Conservation (phyloP, 306 rosid genomes). For the Rubus idaeus region DNA sequence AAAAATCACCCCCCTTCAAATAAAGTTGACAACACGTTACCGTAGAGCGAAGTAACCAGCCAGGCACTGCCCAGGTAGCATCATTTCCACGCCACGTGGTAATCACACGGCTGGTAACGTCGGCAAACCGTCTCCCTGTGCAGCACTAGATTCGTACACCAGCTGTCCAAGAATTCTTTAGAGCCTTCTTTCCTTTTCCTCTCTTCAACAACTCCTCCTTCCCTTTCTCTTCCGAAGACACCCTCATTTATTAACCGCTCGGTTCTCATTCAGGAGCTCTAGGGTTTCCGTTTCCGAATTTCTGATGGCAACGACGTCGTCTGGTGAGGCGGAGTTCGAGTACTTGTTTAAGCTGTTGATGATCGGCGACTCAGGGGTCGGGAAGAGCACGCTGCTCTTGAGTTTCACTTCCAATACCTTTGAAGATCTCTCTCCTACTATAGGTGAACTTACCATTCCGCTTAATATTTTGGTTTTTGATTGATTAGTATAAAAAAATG, state of each 20-base stretch:
- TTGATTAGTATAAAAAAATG: not conserved
- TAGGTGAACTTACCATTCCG: constrained; percentile 40
- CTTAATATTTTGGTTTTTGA: not conserved
- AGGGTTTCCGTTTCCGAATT: not conserved
- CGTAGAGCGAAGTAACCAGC: not conserved
- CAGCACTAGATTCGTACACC: not conserved
- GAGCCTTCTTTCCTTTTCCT: not conserved
- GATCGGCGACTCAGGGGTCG: constrained; percentile 87
- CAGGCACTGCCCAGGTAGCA: too few species aligned
- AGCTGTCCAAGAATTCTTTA: not conserved
- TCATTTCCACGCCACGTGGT: not conserved
- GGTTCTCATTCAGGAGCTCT: not conserved
- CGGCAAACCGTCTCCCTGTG: not conserved
- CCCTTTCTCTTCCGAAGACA: not conserved
- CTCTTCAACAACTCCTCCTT: not conserved
- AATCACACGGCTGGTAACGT: not conserved
- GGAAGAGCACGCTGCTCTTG: constrained; percentile 76
- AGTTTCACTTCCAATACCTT: constrained; percentile 62
- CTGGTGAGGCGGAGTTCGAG: constrained; percentile 60
- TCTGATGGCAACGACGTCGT: constrained; percentile 41
- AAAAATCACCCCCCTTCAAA: too few species aligned
- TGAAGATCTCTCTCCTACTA: constrained; percentile 87
- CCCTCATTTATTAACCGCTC: not conserved
- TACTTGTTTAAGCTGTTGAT: constrained; percentile 75
- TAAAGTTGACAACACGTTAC: not conserved